Conservation (phyloP, 75 land plant genomes). For the Pseudotsuga menziesii region DNA sequence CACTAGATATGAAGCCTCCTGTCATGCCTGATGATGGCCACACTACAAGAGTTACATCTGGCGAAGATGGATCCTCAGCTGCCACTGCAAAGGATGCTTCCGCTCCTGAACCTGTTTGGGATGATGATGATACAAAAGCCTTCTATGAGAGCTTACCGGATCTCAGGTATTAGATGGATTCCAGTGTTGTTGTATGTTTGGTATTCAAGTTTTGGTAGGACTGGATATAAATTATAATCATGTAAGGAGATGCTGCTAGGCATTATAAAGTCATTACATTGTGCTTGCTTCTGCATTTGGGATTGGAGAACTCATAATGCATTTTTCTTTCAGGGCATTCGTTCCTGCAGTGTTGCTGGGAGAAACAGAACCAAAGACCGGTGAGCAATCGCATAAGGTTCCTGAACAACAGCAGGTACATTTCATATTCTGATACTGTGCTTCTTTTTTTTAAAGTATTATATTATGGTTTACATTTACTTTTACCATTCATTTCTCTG, state of each 20-base stretch:
- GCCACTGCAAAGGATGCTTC: conserved; percentile 67
- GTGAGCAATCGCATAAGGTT: conserved; percentile 62
- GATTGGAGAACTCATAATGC: background rate
- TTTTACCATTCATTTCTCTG: background rate
- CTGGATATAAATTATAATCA: background rate
- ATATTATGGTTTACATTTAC: background rate
- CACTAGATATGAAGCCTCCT: conserved; percentile 94
- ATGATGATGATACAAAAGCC: conserved; percentile 95
- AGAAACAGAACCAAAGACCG: conserved; percentile 82
- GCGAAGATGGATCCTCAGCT: conserved; percentile 63
- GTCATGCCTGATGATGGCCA: conserved; percentile 98
- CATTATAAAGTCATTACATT: background rate
- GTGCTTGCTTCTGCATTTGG: background rate
- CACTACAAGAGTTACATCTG: conserved; percentile 81
- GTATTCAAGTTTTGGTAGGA: background rate
- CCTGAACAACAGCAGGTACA: conserved; percentile 55
- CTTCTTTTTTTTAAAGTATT: background rate
- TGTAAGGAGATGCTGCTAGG: background rate
- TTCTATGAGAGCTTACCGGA: conserved; percentile 98
- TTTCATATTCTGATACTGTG: background rate
- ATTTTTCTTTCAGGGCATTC: conserved; percentile 68
- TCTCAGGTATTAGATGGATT: conserved; percentile 55
- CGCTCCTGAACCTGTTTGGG: conserved; percentile 85
- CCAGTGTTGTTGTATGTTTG: background rate
- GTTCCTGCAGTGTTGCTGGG: conserved; percentile 97